These are phyloP conservation scores for Urostyla sp. DNA, from an alignment of 73 alveolate species.

Conservation along the genomic window DNA sequence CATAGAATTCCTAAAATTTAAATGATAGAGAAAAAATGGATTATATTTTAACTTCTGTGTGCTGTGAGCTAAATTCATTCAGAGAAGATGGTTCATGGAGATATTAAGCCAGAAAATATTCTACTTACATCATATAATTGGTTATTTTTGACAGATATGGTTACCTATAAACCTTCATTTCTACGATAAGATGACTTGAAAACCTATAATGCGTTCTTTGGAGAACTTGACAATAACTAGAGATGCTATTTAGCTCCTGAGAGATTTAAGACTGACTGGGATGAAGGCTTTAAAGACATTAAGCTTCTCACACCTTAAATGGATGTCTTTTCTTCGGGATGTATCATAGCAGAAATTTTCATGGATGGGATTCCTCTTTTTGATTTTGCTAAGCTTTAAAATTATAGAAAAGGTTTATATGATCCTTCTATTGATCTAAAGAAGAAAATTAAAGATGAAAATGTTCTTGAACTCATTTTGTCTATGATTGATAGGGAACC, in stretches of 20 bases:
- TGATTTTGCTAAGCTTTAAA: constrained; percentile 75
- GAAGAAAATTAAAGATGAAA: constrained; percentile 67
- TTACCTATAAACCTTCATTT: constrained; percentile 85
- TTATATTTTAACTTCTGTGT: constrained; percentile 82
- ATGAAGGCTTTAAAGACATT: constrained; percentile 36
- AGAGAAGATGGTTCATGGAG: constrained; percentile 88
- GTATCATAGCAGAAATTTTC: constrained; percentile 90
- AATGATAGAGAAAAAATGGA: constrained; percentile 87
- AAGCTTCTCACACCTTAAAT: constrained; percentile 70
- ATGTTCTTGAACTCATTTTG: constrained; percentile 60
- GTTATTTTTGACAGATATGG: constrained; percentile 80
- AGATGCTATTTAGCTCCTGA: constrained; percentile 95
- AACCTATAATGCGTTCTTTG: constrained; percentile 81
- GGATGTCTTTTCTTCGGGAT: constrained; percentile 94
- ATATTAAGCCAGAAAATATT: constrained; percentile 90
- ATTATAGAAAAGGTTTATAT: constrained; percentile 71
- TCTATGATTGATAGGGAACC: constrained; percentile 82
- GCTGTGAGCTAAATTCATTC: constrained; percentile 85
- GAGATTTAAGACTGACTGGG: constrained; percentile 72
- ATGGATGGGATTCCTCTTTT: constrained; percentile 84
- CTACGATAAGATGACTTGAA: constrained; percentile 79
- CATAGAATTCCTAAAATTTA: constrained; percentile 74
- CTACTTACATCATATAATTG: constrained; percentile 79
- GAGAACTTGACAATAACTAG: constrained; percentile 80
- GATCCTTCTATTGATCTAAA: constrained; percentile 61